Conservation (phyloP, 495 filamentous ascomycete species). For the Penicillium turbatum region DNA sequence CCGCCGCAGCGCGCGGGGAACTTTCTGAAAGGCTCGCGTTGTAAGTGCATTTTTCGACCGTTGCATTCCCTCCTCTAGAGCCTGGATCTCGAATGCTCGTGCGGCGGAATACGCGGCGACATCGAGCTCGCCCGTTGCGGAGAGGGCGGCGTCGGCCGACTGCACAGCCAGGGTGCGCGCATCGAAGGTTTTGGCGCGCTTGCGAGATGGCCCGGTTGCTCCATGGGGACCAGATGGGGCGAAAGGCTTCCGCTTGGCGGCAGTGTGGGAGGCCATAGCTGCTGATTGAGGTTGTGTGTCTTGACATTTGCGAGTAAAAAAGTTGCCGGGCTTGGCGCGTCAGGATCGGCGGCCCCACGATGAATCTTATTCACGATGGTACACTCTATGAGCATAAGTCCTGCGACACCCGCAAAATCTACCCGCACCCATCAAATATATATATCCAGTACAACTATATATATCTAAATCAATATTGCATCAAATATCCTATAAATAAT, state of each 20-base stretch:
- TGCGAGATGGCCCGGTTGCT: constrained; percentile 36
- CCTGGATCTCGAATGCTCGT: constrained; percentile 82
- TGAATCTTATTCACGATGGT: neutral
- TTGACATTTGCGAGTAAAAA: constrained; percentile 18
- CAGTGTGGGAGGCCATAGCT: constrained; percentile 35
- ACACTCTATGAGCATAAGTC: neutral
- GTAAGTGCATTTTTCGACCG: constrained; percentile 62
- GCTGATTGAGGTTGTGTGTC: constrained; percentile 12
- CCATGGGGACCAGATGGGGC: constrained; percentile 18
- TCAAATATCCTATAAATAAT: no score
- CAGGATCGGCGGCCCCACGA: constrained; percentile 20
- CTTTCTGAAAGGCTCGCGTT: constrained; percentile 79
- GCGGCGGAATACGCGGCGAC: constrained; percentile 75
- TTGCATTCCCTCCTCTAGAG: constrained; percentile 74
- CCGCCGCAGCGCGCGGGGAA: constrained; percentile 77
- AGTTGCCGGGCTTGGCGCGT: constrained; percentile 29
- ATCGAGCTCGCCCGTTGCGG: constrained; percentile 71
- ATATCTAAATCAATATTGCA: no score
- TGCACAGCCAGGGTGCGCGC: constrained; percentile 71
- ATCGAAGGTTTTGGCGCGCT: constrained; percentile 64
- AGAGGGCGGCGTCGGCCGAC: constrained; percentile 63
- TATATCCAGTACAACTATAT: no score
- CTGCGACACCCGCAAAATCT: no score
- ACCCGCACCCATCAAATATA: no score
- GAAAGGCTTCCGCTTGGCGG: constrained; percentile 32